phyloP scores from a whole-genome alignment of 2,329 filamentous ascomycete species.

The Thermochaetoides dissita region DNA sequence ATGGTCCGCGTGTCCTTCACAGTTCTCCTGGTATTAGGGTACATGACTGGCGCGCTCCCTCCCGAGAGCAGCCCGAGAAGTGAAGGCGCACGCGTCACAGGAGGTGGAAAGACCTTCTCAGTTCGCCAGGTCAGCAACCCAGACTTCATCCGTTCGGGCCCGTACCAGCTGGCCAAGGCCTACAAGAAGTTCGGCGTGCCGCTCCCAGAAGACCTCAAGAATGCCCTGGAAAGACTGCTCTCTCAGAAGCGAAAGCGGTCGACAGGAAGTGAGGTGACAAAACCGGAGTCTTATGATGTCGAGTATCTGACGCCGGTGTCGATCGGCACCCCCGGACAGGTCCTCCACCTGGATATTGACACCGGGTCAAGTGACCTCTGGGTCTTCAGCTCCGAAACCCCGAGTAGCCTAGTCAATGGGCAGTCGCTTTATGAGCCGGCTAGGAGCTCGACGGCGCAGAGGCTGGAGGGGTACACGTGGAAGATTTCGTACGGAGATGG shows the following conservation, averaged over 20 bases:
- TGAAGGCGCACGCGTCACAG: background rate
- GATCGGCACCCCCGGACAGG: slow-evolving; percentile 24
- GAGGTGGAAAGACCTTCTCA: slow-evolving; percentile 15
- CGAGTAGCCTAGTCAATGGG: slow-evolving; percentile 20
- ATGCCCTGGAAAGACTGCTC: slow-evolving; percentile 15
- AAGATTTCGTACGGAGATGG: slow-evolving; percentile 30
- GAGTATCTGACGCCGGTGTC: slow-evolving; percentile 27
- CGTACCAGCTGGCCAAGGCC: slow-evolving; percentile 22
- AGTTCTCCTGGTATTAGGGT: too few relatives aligned
- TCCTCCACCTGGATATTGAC: slow-evolving; percentile 20
- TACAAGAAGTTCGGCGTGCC: slow-evolving; percentile 25
- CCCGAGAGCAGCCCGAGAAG: too few relatives aligned
- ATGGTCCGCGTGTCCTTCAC: too few relatives aligned
- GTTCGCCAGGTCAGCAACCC: slow-evolving; percentile 25
- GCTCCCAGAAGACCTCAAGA: slow-evolving; percentile 20
- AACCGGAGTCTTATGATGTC: slow-evolving; percentile 19
- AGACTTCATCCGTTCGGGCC: slow-evolving; percentile 21
- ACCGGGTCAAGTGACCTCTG: slow-evolving; percentile 26
- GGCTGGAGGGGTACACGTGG: slow-evolving; percentile 25
- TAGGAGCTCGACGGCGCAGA: slow-evolving; percentile 25
- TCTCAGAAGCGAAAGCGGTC: slow-evolving; percentile 1
- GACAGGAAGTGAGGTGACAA: slow-evolving; percentile 19
- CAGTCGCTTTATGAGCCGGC: slow-evolving; percentile 27
- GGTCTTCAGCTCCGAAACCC: slow-evolving; percentile 29
- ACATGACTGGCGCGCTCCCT: too few relatives aligned